Evolutionary conservation across 2,329 filamentous ascomycete genomes (phyloP).

Genomic region (Zalaria obscura): DNA sequence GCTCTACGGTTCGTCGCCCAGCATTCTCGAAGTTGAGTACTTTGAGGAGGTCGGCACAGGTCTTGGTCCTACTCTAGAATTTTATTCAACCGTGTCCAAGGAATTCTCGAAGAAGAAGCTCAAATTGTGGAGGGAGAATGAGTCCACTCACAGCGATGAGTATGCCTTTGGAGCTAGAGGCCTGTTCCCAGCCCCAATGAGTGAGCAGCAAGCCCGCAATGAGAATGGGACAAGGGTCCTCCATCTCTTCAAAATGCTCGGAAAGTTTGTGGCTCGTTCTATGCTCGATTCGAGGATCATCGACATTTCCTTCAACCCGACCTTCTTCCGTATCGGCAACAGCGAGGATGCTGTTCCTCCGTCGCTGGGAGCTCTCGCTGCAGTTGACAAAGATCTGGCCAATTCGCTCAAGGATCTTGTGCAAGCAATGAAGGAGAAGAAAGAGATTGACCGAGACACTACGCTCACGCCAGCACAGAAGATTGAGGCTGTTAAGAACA

Average conservation of each 20-base stretch:
- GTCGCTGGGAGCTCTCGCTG: conserved; percentile 77
- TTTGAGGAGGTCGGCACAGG: conserved; percentile 98
- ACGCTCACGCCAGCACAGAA: conserved; percentile 56
- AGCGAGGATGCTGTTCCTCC: conserved; percentile 53
- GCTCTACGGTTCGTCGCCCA: conserved; percentile 90
- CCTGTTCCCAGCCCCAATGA: conserved; percentile 84
- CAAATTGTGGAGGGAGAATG: conserved; percentile 89
- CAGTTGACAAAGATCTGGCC: conserved; percentile 75
- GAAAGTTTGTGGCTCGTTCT: conserved; percentile 92
- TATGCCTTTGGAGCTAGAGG: conserved; percentile 76
- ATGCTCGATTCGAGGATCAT: conserved; percentile 99
- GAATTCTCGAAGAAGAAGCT: conserved; percentile 97
- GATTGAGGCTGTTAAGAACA: conserved; percentile 50
- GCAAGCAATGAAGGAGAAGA: conserved; percentile 72
- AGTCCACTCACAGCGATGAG: conserved; percentile 54
- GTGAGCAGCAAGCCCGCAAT: conserved; percentile 55
- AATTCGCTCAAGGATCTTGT: conserved; percentile 77
- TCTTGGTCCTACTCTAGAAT: conserved; percentile 87
- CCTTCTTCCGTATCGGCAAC: conserved; percentile 90
- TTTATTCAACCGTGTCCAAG: conserved; percentile 93
- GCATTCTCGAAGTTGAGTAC: conserved; percentile 92
- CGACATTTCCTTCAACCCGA: conserved; percentile 92
- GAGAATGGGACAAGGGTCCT: conserved; percentile 80
- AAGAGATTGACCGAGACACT: conserved; percentile 60
- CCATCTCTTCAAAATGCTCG: conserved; percentile 80